Conservation (phyloP, 495 filamentous ascomycete genomes). For the Neurospora cerealis region DNA sequence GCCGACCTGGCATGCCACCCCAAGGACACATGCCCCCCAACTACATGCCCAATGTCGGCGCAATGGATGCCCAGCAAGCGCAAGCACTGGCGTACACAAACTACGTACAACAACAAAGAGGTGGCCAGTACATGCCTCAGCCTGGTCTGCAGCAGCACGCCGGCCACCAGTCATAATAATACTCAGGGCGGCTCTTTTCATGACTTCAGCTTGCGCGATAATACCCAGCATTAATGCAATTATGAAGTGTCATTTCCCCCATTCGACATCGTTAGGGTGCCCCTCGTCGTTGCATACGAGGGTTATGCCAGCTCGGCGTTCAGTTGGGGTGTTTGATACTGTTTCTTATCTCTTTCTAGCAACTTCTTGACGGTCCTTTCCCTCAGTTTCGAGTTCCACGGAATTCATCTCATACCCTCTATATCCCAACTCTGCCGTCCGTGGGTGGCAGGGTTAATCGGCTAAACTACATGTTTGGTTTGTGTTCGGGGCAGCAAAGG, state of each 20-base stretch:
- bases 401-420: conserved; percentile 3
- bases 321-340: conserved; percentile 18
- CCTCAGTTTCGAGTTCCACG: conserved; percentile 7
- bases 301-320: conserved; percentile 21
- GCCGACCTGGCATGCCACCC: conserved; percentile 37
- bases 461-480: neutral
- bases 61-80: conserved; percentile 44
- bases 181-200: conserved; percentile 7
- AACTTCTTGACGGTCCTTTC: conserved; percentile 7
- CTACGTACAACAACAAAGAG: conserved; percentile 46
- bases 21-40: conserved; percentile 41
- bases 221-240: conserved; percentile 45
- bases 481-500: neutral
- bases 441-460: neutral
- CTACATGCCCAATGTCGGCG: conserved; percentile 42
- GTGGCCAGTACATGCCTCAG: conserved; percentile 43
- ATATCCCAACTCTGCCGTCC: neutral
- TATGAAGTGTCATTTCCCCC: conserved; percentile 30
- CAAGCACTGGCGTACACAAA: conserved; percentile 52
- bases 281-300: conserved; percentile 9
- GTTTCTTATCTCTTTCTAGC: conserved; percentile 17
- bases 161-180: conserved; percentile 40
- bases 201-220: conserved; percentile 29
- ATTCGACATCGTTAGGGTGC: conserved; percentile 15
- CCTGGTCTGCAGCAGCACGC: conserved; percentile 45